A percentile compares a stretch with the other conserved stretches of the same genome.
Conservation (phyloP, 2,329 filamentous ascomycete species). For the Alternaria sp. region DNA sequence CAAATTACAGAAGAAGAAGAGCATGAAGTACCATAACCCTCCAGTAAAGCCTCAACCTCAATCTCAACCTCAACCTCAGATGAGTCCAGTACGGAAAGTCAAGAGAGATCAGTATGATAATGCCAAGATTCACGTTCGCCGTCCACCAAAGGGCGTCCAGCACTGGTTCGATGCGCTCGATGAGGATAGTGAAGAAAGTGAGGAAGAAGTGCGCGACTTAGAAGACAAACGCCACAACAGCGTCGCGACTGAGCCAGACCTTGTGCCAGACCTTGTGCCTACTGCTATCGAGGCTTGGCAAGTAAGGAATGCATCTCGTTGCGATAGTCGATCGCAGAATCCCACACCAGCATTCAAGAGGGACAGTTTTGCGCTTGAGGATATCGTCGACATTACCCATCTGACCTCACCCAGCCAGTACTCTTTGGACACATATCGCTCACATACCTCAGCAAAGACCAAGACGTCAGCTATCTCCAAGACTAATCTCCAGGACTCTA, state of each 20-base stretch:
- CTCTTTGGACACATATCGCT: conserved; percentile 36
- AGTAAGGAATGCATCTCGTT: conserved; percentile 6
- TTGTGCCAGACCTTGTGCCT: conserved; percentile 22
- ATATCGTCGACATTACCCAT: conserved; percentile 27
- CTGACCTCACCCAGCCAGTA: conserved; percentile 40
- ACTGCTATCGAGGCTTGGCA: conserved; percentile 26
- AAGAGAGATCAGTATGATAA: conserved; percentile 52
- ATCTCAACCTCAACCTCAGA: conserved; percentile 1
- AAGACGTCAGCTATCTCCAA: conserved; percentile 43
- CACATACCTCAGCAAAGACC: conserved; percentile 36
- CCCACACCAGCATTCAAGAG: conserved; percentile 19
- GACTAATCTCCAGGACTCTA: conserved; percentile 47
- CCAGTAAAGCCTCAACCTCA: conserved; percentile 13
- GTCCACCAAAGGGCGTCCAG: conserved; percentile 57
- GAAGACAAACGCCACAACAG: neutral
- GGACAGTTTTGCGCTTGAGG: conserved; percentile 30
- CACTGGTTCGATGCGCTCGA: conserved; percentile 60
- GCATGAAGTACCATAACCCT: conserved; percentile 25
- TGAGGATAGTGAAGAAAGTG: conserved; percentile 47
- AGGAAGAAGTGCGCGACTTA: conserved; percentile 17
- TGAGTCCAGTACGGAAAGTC: conserved; percentile 35
- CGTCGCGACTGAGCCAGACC: neutral
- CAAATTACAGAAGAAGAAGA: conserved; percentile 31
- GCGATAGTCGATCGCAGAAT: conserved; percentile 21
- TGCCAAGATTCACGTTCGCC: conserved; percentile 55